Conservation (phyloP, 2,329 filamentous ascomycete species). For the Coniochaeta sp. region DNA sequence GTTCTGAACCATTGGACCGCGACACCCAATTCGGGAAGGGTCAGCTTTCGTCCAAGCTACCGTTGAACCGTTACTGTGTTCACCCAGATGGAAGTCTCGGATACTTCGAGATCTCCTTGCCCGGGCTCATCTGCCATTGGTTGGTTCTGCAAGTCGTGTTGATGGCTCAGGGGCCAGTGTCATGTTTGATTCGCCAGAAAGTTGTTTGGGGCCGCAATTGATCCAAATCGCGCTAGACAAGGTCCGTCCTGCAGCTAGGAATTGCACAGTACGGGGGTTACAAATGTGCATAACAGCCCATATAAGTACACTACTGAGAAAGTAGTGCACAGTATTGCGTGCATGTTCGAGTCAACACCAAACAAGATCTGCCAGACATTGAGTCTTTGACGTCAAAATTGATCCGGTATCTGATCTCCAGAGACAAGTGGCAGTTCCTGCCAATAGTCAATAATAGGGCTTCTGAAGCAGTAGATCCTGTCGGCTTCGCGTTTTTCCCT, state of each 20-base stretch:
- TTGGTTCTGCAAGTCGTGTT: background rate
- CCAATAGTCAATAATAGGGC: no score
- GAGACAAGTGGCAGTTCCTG: no score
- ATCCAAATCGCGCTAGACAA: constrained; percentile 3
- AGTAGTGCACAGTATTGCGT: no score
- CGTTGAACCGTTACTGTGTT: background rate
- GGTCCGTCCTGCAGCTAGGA: background rate
- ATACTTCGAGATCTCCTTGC: background rate
- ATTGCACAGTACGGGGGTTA: background rate
- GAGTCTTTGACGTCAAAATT: background rate
- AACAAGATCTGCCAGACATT: background rate
- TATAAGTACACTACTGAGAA: background rate
- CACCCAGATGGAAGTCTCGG: background rate
- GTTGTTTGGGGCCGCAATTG: background rate
- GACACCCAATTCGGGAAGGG: background rate
- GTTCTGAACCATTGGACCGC: background rate
- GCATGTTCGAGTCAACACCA: background rate
- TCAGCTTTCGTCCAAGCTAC: background rate
- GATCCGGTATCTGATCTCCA: background rate
- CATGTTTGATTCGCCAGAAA: background rate
- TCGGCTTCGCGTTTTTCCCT: background rate
- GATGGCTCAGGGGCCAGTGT: background rate
- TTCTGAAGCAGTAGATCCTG: background rate
- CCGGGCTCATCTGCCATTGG: background rate
- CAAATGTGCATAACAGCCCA: background rate